Evolutionary conservation across 1,284 basidiomycete species (phyloP), one percentile per base, ranked within the genome.

Genomic region (Apiotrichum siamense): DNA sequence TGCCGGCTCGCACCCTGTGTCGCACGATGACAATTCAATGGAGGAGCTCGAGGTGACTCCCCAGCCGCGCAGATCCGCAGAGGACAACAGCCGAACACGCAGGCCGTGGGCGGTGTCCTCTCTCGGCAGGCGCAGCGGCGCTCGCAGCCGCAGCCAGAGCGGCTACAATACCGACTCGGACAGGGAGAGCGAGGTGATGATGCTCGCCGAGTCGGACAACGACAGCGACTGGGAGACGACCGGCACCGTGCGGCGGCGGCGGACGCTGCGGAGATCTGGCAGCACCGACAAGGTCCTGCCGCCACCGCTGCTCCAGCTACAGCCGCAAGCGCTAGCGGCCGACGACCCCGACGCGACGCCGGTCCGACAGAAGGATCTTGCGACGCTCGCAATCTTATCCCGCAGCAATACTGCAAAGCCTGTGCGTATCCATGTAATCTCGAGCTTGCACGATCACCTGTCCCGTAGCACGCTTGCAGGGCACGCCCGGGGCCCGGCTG

Each of bases 311-410:
- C 29, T 7, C 29, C 29, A 9, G 29, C 7, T 3, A n/a, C 32
- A 27, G 12, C 43, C 17, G n/a, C 43, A 21, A 31, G 44, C 10
- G n/a, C 33, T 20, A 21, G 24, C 12, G 38, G 25, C 23, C 37
- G 4, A 27, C 15, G 13, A 17, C n/a, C 6, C 11, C 6, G 51
- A 57, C 17, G 27, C 36, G 12, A 54, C 55, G 6, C 55, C 55
- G 3, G 42, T 50, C 25, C 43, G 44, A 48, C 57, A 54, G 3
- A 55, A 62, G 37, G 67, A 72, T 58, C 46, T 66, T 23, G 55
- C 61, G 18, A 57, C 55, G 7, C 39, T 57, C 4, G 55, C 55
- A 9, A 57, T 53, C 15, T 24, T 57, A 9, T 54, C 55, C 15
- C 21, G 55, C 17, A 50, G 42, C 31, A 51, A 49, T 26, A 54